Conservation (phyloP, 1,284 basidiomycete genomes). For the Pisolithus thermaeus region DNA sequence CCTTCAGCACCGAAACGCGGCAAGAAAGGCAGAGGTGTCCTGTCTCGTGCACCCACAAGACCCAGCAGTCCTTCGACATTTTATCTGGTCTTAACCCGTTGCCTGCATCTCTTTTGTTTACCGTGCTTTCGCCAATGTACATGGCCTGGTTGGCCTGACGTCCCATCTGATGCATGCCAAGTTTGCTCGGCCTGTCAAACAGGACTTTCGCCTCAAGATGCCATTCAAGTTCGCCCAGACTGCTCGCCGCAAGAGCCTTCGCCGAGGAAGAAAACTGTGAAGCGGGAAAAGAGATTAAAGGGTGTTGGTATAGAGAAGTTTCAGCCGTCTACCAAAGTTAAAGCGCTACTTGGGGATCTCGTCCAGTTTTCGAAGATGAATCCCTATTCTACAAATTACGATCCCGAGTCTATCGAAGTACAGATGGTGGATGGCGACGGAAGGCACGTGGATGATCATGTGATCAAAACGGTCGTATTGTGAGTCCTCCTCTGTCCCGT, state of each 20-base stretch:
- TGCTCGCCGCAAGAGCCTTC: constrained; percentile 34
- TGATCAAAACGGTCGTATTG: constrained; percentile 90
- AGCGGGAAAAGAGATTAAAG: constrained; percentile 67
- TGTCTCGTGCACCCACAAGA: constrained; percentile 63
- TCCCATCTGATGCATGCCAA: constrained; percentile 48
- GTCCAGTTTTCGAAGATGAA: constrained; percentile 72
- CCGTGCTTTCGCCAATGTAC: constrained; percentile 74
- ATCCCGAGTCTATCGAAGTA: constrained; percentile 62
- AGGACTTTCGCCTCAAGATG: constrained; percentile 58
- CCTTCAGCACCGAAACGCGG: constrained; percentile 52
- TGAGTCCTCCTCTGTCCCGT: constrained; percentile 35
- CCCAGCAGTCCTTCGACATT: constrained; percentile 58
- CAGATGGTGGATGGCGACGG: constrained; percentile 73
- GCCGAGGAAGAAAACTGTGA: constrained; percentile 57
- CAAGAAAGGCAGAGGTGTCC: constrained; percentile 50
- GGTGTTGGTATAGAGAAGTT: constrained; percentile 53
- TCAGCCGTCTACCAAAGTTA: constrained; percentile 82
- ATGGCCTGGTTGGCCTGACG: constrained; percentile 76
- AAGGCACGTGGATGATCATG: constrained; percentile 58
- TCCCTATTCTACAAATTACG: constrained; percentile 81
- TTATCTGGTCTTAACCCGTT: constrained; percentile 77
- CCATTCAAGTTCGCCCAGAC: constrained; percentile 69
- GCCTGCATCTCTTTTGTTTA: constrained; percentile 89
- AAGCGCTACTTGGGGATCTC: constrained; percentile 71
- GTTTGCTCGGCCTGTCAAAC: constrained; percentile 74